Conservation (phyloP, 2,329 filamentous ascomycete genomes). For the Fusarium succisae region DNA sequence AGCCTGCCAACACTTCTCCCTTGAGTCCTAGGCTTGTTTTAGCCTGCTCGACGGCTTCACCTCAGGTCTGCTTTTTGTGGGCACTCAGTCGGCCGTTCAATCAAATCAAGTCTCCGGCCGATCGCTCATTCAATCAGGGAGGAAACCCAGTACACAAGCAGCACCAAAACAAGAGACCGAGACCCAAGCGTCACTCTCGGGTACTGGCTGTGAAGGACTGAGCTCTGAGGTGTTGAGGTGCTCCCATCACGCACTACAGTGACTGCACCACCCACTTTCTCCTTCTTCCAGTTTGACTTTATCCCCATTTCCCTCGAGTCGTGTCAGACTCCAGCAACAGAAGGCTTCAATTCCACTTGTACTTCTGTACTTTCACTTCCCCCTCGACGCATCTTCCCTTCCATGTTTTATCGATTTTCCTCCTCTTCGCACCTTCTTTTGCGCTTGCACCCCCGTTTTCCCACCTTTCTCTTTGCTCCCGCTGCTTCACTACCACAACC, state of each 20-base stretch:
- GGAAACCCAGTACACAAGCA: constrained; percentile 31
- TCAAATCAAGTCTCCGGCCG: constrained; percentile 21
- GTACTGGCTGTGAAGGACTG: constrained; percentile 3
- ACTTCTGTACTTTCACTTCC: constrained; percentile 31
- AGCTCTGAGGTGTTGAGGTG: background rate
- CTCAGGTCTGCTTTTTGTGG: constrained; percentile 40
- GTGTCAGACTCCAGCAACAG: constrained; percentile 42
- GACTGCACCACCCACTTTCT: constrained; percentile 23
- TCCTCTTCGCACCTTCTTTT: constrained; percentile 42
- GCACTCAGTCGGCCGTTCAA: constrained; percentile 33
- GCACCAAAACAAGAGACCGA: constrained; percentile 19
- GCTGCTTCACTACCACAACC: constrained; percentile 42
- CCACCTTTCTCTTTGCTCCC: constrained; percentile 34
- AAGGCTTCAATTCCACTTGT: constrained; percentile 40
- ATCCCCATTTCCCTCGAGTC: constrained; percentile 34
- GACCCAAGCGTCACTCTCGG: constrained; percentile 32
- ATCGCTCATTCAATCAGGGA: constrained; percentile 38
- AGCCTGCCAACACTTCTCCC: constrained; percentile 15
- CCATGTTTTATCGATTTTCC: constrained; percentile 28
- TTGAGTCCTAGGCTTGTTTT: constrained; percentile 18
- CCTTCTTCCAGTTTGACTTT: constrained; percentile 41
- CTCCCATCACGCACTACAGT: constrained; percentile 12
- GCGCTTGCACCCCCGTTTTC: constrained; percentile 34
- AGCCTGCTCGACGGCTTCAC: constrained; percentile 35
- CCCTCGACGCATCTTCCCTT: constrained; percentile 24